Evolutionary conservation across 2,329 filamentous ascomycete species (phyloP).

Genomic region (Neopestalotiopsis clavispora): DNA sequence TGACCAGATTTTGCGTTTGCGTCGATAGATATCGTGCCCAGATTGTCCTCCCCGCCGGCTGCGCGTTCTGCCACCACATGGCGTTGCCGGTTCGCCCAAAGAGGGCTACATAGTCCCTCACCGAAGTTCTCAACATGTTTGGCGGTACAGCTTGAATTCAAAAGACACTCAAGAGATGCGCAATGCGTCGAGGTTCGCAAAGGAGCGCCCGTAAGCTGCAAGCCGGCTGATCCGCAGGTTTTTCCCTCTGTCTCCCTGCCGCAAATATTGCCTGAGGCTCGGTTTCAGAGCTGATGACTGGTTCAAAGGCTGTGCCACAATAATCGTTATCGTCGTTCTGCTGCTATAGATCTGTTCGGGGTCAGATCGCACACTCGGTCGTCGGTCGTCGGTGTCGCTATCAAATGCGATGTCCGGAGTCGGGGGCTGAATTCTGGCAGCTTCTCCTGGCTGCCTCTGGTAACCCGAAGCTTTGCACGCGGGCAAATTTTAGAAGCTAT

Average conservation of each 20-base stretch:
- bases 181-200: background rate
- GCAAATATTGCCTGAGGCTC: background rate
- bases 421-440: background rate
- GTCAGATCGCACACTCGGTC: background rate
- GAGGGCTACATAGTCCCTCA: constrained; percentile 12
- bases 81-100: background rate
- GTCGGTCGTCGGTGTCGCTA: constrained; percentile 1
- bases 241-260: background rate
- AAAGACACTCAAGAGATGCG: background rate
- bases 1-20: background rate
- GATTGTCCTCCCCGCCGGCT: background rate
- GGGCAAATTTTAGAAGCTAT: constrained; percentile 13
- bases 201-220: background rate
- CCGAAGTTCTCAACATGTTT: constrained; percentile 4
- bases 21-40: background rate
- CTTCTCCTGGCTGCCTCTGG: background rate
- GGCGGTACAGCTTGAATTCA: background rate
- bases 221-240: background rate
- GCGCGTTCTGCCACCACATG: background rate
- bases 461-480: background rate
- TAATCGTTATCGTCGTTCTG: background rate
- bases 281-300: background rate
- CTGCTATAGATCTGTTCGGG: background rate
- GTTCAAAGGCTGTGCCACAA: background rate
- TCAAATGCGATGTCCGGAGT: background rate